Base-by-base conservation (phyloP, 2,329 filamentous ascomycete species). In the Hypoxylon sp. region DNA sequence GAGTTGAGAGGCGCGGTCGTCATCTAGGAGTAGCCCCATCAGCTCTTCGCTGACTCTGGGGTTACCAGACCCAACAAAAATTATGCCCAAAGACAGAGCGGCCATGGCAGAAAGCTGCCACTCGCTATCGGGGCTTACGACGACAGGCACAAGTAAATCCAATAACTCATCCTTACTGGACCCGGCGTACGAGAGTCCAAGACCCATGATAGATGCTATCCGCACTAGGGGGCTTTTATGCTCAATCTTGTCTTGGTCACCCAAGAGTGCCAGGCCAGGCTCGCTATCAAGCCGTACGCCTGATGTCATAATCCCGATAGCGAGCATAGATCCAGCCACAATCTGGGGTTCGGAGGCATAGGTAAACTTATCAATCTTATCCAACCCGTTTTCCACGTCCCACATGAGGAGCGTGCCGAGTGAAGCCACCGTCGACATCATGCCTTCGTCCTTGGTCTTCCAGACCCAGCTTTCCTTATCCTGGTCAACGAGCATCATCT, bases 31-130 rank as follows among this genome's bases (percentile, higher is more conserved):
- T 0, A 94, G 97, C 58, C 91, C 92, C 56, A 98, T 90, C 71
- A 99, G 95, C 8, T 94, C 91, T 79, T 97, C 92, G 68, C 91
- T 95, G 63, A 98, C 91, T 71, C 97, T 93, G 34, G 93, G 87
- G 74, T 98, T 91, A 3, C 92, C 94, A 7, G 94, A 96, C 48
- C 95, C 95, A 65, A 98, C 93, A 71, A 94, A 97, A 66, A 97
- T 89, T 72, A 99, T 81, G 74, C 95, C 95, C 60, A 95, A 88
- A 0, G 95, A 90, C 58, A 99, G 84, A 10, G 95, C 94, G 43
- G 96, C 95, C 91, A 98, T 97, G 28, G 94, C 94, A 26, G 94
- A 97, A 26, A 97, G 88, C 76, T 97, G 93, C 93, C 99, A 98
- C 59, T 96, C 91, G 53, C 93, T 84, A 37, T 86, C 88, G 7